Conservation (phyloP, 2,329 filamentous ascomycete species). For the Nemania sp. region DNA sequence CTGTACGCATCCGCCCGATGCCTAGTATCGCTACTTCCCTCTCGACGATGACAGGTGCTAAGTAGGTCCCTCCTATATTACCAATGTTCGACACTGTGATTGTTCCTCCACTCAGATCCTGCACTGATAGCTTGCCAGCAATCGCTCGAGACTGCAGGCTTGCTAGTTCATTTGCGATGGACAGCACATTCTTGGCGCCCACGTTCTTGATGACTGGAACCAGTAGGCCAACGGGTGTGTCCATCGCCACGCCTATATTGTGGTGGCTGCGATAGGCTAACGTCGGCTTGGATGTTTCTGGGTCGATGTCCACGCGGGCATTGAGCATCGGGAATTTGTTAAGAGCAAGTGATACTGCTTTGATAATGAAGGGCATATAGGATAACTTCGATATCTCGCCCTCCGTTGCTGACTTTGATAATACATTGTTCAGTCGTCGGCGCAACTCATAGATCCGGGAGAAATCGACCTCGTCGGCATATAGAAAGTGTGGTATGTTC, state of each 20-base stretch:
- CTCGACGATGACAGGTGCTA: conserved; percentile 88
- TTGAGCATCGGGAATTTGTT: conserved; percentile 86
- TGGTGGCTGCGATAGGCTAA: conserved; percentile 82
- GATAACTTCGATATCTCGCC: conserved; percentile 69
- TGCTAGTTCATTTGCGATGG: conserved; percentile 76
- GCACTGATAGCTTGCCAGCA: conserved; percentile 72
- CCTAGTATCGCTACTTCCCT: conserved; percentile 92
- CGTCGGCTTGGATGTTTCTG: conserved; percentile 65
- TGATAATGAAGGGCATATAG: conserved; percentile 92
- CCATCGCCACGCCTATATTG: conserved; percentile 96
- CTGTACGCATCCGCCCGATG: conserved; percentile 76
- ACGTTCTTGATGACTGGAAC: conserved; percentile 93
- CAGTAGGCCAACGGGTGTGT: conserved; percentile 84
- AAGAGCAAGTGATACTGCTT: conserved; percentile 86
- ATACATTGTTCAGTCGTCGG: conserved; percentile 71
- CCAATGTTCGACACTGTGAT: conserved; percentile 98
- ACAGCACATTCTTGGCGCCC: conserved; percentile 72
- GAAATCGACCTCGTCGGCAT: conserved; percentile 87
- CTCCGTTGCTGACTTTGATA: conserved; percentile 50
- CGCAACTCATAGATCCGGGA: conserved; percentile 74
- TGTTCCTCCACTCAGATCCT: conserved; percentile 83
- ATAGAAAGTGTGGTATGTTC: conserved; percentile 92
- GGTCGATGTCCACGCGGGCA: conserved; percentile 71
- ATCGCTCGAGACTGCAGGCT: conserved; percentile 75
- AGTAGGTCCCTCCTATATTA: conserved; percentile 89